Evolutionary conservation across 495 filamentous ascomycete species (phyloP), one percentile per base, ranked within the genome.

Genomic region (Podospora appendiculata): DNA sequence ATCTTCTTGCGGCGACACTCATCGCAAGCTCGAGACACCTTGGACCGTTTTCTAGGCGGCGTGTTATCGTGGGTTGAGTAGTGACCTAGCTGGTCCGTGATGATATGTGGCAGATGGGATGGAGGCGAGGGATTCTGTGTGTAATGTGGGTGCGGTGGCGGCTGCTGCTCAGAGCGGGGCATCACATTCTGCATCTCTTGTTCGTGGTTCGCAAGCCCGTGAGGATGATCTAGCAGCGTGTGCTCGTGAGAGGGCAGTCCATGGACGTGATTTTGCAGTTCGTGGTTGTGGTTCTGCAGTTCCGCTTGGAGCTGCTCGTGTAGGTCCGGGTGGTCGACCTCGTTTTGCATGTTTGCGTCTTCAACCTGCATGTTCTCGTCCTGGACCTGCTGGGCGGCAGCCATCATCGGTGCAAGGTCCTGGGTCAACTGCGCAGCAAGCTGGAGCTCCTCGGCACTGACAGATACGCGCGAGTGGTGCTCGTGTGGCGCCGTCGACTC

Each of bases 1-100:
- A 96, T 90, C 85, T 97, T 97, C 67, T 96, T 97, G 47, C 92
- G 80, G 46, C 92, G 80, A 62, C 92, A 97, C 62, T 97, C 92
- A 68, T 97, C 92, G 57, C 92, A 97, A 1, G 92, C 92, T 25
- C 91, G 77, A 3, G 92, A 96, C 0, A 95, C 90, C 69, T 97
- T 97, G 0, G 87, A 88, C 53, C 91, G 76, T 64, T 95, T 95
- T 50, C 87, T 74, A 0, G 86, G 86, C 9, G 87, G 83, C 44
- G 81, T 87, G 45, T 72, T 73, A 67, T 38, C 51, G 55, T 0
- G 45, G 33, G 47, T 38, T 3, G 36, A 38, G 36, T 13, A 11
- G 36, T 54, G 58, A 0, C n/a, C 38, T 13, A 60, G 45, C 42
- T 63, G 58, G 11, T 64, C 53, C 58, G 64, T 57, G 53, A 64